phyloP scores from a whole-genome alignment of 495 filamentous ascomycete genomes.

The Podospora fimiseda region DNA sequence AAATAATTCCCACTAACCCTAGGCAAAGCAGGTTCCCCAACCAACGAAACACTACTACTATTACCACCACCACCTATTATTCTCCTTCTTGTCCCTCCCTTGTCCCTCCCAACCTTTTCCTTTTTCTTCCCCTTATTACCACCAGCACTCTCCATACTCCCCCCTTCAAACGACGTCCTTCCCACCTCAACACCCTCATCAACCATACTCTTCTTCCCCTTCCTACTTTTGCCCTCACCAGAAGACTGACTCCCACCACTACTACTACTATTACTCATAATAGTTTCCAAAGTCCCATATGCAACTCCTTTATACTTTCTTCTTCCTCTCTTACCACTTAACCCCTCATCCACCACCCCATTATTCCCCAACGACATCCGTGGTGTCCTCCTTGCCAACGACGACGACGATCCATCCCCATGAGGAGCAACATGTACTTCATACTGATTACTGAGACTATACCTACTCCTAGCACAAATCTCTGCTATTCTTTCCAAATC shows the following conservation, averaged over 20 bases:
- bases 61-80: background rate
- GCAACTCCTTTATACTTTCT: constrained; percentile 36
- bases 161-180: too few species aligned
- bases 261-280: constrained; percentile 51
- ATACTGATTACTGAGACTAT: constrained; percentile 52
- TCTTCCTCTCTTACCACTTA: constrained; percentile 5
- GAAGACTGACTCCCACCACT: constrained; percentile 52
- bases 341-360: background rate
- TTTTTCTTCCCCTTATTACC: background rate
- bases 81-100: background rate
- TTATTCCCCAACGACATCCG: too few species aligned
- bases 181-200: constrained; percentile 44
- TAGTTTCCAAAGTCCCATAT: constrained; percentile 50
- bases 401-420: too few species aligned
- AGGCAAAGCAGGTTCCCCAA: constrained; percentile 43
- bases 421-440: constrained; percentile 54
- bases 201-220: constrained; percentile 42
- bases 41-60: constrained; percentile 9
- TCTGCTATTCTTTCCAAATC: constrained; percentile 54
- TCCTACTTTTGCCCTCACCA: constrained; percentile 47
- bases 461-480: constrained; percentile 50
- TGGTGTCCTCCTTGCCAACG: too few species aligned
- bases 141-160: constrained; percentile 20
- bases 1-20: constrained; percentile 38
- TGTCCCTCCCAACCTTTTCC: constrained; percentile 1